Conservation (phyloP, 768 basidiomycete genomes). For the Agaricus subrufescens region DNA sequence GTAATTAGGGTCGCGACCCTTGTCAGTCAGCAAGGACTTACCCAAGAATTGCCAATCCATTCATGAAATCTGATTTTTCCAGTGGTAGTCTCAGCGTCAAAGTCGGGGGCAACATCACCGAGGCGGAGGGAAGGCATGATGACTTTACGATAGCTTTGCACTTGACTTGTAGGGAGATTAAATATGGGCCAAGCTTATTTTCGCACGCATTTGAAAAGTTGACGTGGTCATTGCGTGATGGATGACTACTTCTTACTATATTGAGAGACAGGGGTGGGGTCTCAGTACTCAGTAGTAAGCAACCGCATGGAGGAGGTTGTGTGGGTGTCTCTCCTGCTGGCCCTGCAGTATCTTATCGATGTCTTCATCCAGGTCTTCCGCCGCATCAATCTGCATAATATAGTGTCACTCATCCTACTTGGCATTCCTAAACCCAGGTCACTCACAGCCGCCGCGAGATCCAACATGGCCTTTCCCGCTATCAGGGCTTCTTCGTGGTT, state of each 20-base stretch:
- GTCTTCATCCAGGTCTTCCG: conserved; percentile 85
- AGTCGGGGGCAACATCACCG: conserved; percentile 87
- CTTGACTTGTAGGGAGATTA: background rate
- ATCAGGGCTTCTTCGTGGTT: conserved; percentile 98
- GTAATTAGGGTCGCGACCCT: conserved; percentile 2
- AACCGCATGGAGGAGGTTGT: conserved; percentile 86
- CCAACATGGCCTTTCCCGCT: conserved; percentile 92
- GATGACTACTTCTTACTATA: too few species aligned
- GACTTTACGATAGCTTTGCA: background rate
- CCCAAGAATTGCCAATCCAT: conserved; percentile 88
- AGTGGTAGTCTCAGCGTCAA: conserved; percentile 82
- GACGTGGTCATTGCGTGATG: background rate
- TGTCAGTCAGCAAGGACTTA: conserved; percentile 25
- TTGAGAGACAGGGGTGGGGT: background rate
- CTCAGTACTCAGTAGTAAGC: conserved; percentile 68
- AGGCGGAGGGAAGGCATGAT: conserved; percentile 63
- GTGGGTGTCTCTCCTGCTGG: conserved; percentile 90
- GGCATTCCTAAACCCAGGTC: background rate
- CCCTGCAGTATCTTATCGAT: conserved; percentile 81
- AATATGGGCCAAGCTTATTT: background rate
- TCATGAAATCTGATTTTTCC: conserved; percentile 92
- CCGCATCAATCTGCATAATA: conserved; percentile 66
- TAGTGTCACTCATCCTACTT: conserved; percentile 10
- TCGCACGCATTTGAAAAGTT: background rate
- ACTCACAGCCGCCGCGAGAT: conserved; percentile 84